Evolutionary conservation across 176 grass and related monocot genomes (phyloP).

Genomic region (Rhynchospora pubera): DNA sequence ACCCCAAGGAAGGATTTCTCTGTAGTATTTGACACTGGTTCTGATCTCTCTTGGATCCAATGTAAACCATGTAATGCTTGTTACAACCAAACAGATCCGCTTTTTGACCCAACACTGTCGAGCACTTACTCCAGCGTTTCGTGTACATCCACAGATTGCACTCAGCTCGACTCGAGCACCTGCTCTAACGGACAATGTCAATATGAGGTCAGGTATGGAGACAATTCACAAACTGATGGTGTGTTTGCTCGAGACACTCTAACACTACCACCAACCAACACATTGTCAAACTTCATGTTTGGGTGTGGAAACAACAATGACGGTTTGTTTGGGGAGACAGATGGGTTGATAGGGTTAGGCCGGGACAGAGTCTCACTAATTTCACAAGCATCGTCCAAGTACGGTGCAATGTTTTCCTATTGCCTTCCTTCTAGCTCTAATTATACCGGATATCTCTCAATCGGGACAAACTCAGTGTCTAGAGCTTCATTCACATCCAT

Average conservation of each 20-base stretch:
- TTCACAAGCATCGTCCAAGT: conserved; percentile 50
- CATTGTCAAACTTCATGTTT: conserved; percentile 49
- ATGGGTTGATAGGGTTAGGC: conserved; percentile 64
- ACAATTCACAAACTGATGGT: conserved; percentile 56
- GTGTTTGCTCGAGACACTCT: conserved; percentile 54
- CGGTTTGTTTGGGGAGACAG: conserved; percentile 47
- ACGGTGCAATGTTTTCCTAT: conserved; percentile 66
- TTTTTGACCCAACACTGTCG: conserved; percentile 63
- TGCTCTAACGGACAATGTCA: conserved; percentile 34
- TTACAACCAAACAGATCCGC: conserved; percentile 59
- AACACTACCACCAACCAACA: conserved; percentile 17
- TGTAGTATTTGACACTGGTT: conserved; percentile 79
- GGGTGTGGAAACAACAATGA: conserved; percentile 50
- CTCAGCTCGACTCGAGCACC: conserved; percentile 14
- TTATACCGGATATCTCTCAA: conserved; percentile 40
- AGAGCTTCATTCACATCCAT: conserved; percentile 55
- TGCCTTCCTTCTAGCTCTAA: conserved; percentile 53
- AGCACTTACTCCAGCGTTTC: conserved; percentile 40
- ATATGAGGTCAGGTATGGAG: conserved; percentile 63
- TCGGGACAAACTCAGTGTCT: conserved; percentile 22
- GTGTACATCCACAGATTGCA: conserved; percentile 37
- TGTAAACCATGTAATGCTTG: conserved; percentile 50
- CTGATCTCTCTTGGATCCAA: conserved; percentile 84
- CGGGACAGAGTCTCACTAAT: conserved; percentile 46
- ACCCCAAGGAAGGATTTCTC: conserved; percentile 39